These are phyloP conservation scores for Boechera stricta DNA, from an alignment of 345 rosid genomes.

Conservation along the genomic window DNA sequence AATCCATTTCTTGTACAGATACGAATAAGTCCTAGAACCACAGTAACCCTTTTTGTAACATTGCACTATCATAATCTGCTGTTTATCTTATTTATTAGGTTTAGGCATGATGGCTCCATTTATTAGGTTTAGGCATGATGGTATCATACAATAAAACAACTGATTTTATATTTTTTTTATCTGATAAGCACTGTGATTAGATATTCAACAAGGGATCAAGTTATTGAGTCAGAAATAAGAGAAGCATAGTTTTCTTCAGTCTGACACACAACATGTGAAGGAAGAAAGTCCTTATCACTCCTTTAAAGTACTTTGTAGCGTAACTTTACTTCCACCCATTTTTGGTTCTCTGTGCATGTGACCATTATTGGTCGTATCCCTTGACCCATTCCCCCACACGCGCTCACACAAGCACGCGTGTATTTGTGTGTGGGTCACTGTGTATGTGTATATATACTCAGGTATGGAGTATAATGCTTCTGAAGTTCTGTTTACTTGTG, in stretches of 20 bases:
- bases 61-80: background rate
- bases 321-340: slow-evolving; percentile 27
- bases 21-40: slow-evolving; percentile 6
- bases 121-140: background rate
- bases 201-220: slow-evolving; percentile 8
- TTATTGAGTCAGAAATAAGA: slow-evolving; percentile 3
- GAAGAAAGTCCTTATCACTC: slow-evolving; percentile 28
- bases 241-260: slow-evolving; percentile 36
- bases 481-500: slow-evolving; percentile 23
- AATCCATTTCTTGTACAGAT: slow-evolving; percentile 35
- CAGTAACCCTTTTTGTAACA: background rate
- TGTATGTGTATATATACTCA: slow-evolving; percentile 13
- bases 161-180: background rate
- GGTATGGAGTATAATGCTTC: slow-evolving; percentile 1
- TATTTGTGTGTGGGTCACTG: background rate
- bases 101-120: background rate
- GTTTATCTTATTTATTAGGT: background rate
- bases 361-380: slow-evolving; percentile 41
- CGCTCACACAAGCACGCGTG: slow-evolving; percentile 15
- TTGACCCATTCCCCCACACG: slow-evolving; percentile 35
- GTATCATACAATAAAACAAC: background rate
- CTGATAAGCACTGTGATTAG: slow-evolving; percentile 9
- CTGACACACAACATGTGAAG: slow-evolving; percentile 45
- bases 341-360: slow-evolving; percentile 45
- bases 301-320: slow-evolving; percentile 27